Conservation (phyloP, 257 asterid genomes). For the Nicotiana undulata region DNA sequence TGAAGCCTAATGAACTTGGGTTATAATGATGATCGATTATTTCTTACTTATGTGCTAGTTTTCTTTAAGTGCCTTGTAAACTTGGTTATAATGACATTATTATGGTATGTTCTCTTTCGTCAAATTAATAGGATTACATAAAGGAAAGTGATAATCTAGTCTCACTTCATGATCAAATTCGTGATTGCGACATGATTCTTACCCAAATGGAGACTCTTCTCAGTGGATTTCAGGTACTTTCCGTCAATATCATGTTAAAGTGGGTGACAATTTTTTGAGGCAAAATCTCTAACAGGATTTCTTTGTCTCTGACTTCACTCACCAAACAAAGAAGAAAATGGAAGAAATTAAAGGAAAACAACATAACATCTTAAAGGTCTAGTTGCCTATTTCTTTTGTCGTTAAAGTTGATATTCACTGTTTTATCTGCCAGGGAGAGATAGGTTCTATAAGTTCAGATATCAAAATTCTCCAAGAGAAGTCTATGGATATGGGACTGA, state of each 20-base stretch:
- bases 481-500: constrained; percentile 99
- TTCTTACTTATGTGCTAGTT: not conserved
- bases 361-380: not conserved
- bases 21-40: not conserved
- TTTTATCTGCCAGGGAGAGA: constrained; percentile 57
- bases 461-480: constrained; percentile 96
- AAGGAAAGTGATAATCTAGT: constrained; percentile 96
- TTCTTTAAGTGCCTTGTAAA: not conserved
- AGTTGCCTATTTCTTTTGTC: not conserved
- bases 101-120: constrained; percentile 5
- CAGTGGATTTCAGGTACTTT: constrained; percentile 85
- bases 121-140: constrained; percentile 69
- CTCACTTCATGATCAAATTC: constrained; percentile 95
- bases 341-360: not conserved
- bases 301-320: not conserved
- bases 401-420: not conserved
- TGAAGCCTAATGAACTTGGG: not conserved
- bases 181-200: constrained; percentile 84
- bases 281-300: not conserved
- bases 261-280: not conserved
- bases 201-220: constrained; percentile 95
- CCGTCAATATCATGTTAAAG: not conserved
- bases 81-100: not conserved
- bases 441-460: constrained; percentile 96
- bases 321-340: constrained; percentile 2